phyloP scores from a whole-genome alignment of 352 stramenopile genomes.

The Pythium periplocum region DNA sequence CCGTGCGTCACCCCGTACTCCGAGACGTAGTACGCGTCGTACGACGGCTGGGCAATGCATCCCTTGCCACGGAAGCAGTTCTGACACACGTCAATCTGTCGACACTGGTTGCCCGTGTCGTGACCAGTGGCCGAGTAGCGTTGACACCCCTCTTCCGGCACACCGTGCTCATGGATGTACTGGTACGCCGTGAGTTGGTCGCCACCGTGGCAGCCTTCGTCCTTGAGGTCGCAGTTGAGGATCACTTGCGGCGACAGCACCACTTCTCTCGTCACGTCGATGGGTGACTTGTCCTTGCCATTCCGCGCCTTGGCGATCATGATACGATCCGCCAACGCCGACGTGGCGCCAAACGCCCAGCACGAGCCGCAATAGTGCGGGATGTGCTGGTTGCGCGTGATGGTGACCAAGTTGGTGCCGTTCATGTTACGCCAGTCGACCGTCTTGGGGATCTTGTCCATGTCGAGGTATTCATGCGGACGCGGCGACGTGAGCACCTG shows the following conservation, averaged over 20 bases:
- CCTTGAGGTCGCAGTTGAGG: constrained; percentile 85
- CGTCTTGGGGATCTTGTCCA: constrained; percentile 77
- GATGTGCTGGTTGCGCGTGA: constrained; percentile 84
- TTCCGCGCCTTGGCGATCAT: constrained; percentile 73
- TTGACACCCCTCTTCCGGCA: constrained; percentile 94
- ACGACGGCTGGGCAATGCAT: constrained; percentile 86
- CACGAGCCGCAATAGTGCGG: constrained; percentile 88
- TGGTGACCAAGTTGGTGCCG: constrained; percentile 75
- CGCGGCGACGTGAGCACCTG: constrained; percentile 51
- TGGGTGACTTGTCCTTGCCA: constrained; percentile 32
- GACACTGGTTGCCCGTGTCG: constrained; percentile 89
- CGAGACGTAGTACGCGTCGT: constrained; percentile 94
- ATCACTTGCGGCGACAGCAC: constrained; percentile 83
- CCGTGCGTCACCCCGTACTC: constrained; percentile 92
- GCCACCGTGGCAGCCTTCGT: constrained; percentile 91
- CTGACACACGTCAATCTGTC: constrained; percentile 86
- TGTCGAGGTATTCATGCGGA: constrained; percentile 65
- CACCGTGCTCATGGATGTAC: constrained; percentile 87
- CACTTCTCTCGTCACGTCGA: constrained; percentile 74
- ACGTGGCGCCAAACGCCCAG: constrained; percentile 85
- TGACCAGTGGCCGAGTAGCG: constrained; percentile 90
- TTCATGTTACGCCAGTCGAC: constrained; percentile 93
- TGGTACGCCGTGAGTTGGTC: constrained; percentile 89
- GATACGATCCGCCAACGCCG: constrained; percentile 81
- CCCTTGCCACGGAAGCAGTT: constrained; percentile 86